Conservation (phyloP, 257 asterid genomes). For the Forsythia viridissima region DNA sequence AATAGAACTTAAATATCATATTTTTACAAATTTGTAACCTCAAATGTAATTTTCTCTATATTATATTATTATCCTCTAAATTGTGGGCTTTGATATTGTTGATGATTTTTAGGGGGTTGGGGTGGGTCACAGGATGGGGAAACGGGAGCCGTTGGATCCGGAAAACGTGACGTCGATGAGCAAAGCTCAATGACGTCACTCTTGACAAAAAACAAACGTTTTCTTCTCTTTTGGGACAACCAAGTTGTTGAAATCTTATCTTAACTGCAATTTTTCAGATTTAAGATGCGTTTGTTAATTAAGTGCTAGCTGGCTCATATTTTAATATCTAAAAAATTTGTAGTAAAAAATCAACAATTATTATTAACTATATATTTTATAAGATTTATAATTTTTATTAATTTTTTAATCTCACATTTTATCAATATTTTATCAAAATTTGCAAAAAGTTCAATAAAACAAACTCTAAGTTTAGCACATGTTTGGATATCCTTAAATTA, state of each 20-base stretch:
- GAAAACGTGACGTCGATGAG: constrained; percentile 20
- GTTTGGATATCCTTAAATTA: too few species aligned
- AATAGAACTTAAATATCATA: not conserved
- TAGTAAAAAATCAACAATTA: too few species aligned
- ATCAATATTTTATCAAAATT: too few species aligned
- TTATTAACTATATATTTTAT: too few species aligned
- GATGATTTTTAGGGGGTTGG: constrained; percentile 4
- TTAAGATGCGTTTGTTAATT: not conserved
- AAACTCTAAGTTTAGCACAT: too few species aligned
- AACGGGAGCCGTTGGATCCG: constrained; percentile 22
- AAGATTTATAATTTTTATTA: too few species aligned
- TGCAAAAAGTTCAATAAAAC: too few species aligned
- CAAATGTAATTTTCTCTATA: not conserved
- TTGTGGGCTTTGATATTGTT: constrained; percentile 7
- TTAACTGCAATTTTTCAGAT: not conserved
- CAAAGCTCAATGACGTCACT: constrained; percentile 17
- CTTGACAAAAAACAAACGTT: not conserved
- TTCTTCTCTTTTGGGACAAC: not conserved
- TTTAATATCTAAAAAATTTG: too few species aligned
- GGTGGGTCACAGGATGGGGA: not conserved
- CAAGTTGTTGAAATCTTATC: not conserved
- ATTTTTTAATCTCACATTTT: too few species aligned
- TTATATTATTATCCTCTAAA: not conserved
- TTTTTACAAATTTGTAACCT: not conserved
- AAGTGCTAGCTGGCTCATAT: too few species aligned